Base-by-base conservation (phyloP, 345 rosid genomes). In the Lumnitzera littorea region DNA sequence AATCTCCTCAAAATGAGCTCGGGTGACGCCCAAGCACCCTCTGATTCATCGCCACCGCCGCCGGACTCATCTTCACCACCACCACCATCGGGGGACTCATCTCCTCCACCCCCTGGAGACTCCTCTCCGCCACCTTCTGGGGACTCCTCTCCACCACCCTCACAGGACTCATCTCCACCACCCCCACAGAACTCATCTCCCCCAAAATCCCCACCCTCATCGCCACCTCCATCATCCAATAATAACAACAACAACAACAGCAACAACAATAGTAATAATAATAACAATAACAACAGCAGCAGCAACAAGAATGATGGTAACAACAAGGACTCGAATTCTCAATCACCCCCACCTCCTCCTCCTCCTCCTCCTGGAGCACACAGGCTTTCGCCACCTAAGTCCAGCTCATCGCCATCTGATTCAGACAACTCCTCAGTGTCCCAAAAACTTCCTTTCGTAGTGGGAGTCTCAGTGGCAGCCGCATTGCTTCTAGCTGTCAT, bases 381-480 rank as follows among this genome's bases (percentile, higher is more conserved):
- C 54, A 46, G 69, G 12, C 43, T 72, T 2, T 15, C 74, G 0
- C 52, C 48, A 1, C 53, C 64, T 1, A 36, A 54, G n/a, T 3
- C 58, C 17, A 41, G 5, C 52, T 50, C 53, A 43, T 46, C 68
- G 8, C 25, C 80, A 5, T 65, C 47, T 27, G 47, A 29, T 10
- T 13, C 48, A 2, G 51, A 36, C 57, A 57, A 57, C 53, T 69
- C 73, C 3, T 47, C 64, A 11, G 17, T 52, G 15, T 48, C 72
- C 2, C 24, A 50, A 41, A 60, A 53, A 6, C 29, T 61, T 20
- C 60, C 74, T 20, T 48, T 76, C 48, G 36, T 60, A 2, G 66
- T 56, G 8, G 96, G 85, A 46, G 63, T 82, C 12, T 82, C 24
- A 13, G 81, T 58, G 47, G 76, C 78, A 41, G 86, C 62, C 17